Evolutionary conservation across 306 rosid species (phyloP).

Genomic region (Lathyrus aphaca): DNA sequence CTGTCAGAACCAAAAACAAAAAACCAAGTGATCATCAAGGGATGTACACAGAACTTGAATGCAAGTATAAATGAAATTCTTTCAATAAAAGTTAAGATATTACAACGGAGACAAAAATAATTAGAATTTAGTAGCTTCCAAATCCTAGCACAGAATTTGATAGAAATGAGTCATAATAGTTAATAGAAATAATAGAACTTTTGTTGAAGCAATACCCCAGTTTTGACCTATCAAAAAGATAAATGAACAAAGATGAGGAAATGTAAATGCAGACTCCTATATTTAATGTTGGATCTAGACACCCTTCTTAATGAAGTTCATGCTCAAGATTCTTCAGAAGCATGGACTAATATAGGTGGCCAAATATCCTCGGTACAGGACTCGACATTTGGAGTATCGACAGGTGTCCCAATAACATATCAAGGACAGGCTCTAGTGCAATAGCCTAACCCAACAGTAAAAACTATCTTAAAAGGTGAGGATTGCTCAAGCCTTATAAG

Average conservation of each 20-base stretch:
- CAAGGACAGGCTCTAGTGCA: not conserved
- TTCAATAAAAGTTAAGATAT: conserved; percentile 19
- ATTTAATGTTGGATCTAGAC: not conserved
- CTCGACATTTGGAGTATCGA: not conserved
- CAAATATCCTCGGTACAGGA: not conserved
- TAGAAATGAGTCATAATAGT: not conserved
- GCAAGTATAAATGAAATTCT: conserved; percentile 24
- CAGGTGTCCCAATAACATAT: not conserved
- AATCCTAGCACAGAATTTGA: not conserved
- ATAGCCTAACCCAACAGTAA: not conserved
- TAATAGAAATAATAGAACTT: not conserved
- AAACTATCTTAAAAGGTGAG: not conserved
- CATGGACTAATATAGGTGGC: not conserved
- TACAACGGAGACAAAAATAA: conserved; percentile 28
- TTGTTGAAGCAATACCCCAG: not conserved
- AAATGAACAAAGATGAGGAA: no score
- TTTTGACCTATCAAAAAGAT: not conserved
- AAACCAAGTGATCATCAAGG: not conserved
- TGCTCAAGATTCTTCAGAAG: not conserved
- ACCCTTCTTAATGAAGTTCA: not conserved
- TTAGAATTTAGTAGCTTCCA: not conserved
- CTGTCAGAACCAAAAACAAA: not conserved
- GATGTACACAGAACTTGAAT: conserved; percentile 18
- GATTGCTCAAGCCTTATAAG: not conserved
- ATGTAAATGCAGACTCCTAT: no score